Conservation (phyloP, 2,329 filamentous ascomycete genomes). For the Aspergillus sp. region DNA sequence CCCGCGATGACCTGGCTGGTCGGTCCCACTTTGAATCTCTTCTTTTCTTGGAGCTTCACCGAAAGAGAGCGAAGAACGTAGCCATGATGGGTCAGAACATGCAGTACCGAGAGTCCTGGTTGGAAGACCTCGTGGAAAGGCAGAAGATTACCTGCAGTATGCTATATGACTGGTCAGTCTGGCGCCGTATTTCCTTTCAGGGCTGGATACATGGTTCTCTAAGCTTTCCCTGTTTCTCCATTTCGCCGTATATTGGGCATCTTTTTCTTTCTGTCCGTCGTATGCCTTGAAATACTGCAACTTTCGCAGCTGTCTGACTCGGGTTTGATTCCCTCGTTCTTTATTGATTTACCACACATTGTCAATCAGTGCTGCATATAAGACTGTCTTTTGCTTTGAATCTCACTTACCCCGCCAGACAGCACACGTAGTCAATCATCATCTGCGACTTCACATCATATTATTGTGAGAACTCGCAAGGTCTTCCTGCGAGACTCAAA, state of each 20-base stretch:
- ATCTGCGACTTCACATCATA: background rate
- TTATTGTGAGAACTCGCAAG: background rate
- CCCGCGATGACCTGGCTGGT: constrained; percentile 20
- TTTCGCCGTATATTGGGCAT: background rate
- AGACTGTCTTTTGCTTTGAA: constrained; percentile 1
- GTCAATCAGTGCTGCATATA: background rate
- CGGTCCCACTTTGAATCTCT: constrained; percentile 6
- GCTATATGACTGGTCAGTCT: constrained; percentile 7
- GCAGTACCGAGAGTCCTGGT: no score
- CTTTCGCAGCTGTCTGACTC: background rate
- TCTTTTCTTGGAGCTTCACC: constrained; percentile 15
- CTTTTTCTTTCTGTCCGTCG: background rate
- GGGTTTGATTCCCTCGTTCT: constrained; percentile 2
- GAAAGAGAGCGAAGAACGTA: constrained; percentile 8
- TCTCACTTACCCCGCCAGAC: background rate
- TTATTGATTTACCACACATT: background rate
- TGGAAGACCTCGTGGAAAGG: background rate
- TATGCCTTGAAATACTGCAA: constrained; percentile 9
- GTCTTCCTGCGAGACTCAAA: constrained; percentile 10
- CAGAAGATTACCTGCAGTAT: background rate
- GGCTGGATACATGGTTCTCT: constrained; percentile 4
- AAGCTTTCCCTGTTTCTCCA: background rate
- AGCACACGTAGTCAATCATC: background rate
- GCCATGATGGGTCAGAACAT: constrained; percentile 7
- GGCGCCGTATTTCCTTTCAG: constrained; percentile 3